These are phyloP conservation scores for Albugo laibachii DNA, from an alignment of 352 stramenopile species.

Conservation along the genomic window DNA sequence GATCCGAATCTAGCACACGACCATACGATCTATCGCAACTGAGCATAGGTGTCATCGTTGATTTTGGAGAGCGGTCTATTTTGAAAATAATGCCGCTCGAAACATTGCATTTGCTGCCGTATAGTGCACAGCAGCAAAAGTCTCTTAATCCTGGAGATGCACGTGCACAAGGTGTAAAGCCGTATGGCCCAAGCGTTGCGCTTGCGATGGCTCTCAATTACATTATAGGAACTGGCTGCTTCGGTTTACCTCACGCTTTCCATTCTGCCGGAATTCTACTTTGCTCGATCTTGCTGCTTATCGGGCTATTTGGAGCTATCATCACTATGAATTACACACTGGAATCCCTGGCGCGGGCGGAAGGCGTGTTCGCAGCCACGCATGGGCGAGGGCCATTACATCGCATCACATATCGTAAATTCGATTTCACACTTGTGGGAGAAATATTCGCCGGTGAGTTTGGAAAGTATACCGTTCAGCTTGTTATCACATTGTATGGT, in stretches of 20 bases:
- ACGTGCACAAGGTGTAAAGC: constrained; percentile 18
- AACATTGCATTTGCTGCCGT: too few species aligned
- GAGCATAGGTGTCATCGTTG: too few species aligned
- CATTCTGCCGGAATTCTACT: constrained; percentile 45
- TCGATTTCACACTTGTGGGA: constrained; percentile 62
- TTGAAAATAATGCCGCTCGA: too few species aligned
- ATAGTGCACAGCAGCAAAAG: too few species aligned
- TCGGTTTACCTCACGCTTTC: constrained; percentile 65
- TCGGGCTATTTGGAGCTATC: constrained; percentile 36
- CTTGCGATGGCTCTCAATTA: constrained; percentile 75
- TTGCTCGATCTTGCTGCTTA: constrained; percentile 29
- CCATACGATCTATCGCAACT: too few species aligned
- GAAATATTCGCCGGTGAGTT: constrained; percentile 66
- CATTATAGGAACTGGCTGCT: constrained; percentile 73
- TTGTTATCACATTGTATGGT: constrained; percentile 54
- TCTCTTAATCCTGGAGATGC: too few species aligned
- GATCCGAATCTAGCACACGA: too few species aligned
- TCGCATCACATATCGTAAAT: constrained; percentile 70
- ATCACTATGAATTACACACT: constrained; percentile 81
- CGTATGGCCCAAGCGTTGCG: constrained; percentile 42
- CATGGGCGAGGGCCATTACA: constrained; percentile 27
- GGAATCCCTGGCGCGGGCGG: constrained; percentile 50
- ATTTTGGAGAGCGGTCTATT: too few species aligned
- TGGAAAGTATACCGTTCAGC: constrained; percentile 40
- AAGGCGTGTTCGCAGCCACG: constrained; percentile 44